Conservation (phyloP, 768 basidiomycete genomes). For the Boletus tylopilopsis region DNA sequence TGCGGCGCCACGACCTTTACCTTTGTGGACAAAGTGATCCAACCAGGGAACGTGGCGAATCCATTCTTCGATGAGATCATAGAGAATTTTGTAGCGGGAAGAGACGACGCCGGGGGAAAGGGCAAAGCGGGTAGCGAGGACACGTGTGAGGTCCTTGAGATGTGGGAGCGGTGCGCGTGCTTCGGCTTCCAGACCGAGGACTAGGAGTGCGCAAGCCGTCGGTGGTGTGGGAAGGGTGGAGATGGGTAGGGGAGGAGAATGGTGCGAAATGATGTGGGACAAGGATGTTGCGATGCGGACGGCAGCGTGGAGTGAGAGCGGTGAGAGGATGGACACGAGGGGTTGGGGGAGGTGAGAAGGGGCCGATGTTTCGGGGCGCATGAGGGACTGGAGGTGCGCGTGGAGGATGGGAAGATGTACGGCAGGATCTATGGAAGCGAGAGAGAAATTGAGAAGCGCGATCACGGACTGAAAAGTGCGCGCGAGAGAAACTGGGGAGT, state of each 20-base stretch:
- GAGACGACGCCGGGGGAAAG: conserved; percentile 54
- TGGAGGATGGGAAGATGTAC: conserved; percentile 57
- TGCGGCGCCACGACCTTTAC: conserved; percentile 26
- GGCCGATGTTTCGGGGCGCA: conserved; percentile 30
- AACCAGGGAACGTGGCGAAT: conserved; percentile 73
- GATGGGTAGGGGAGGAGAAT: conserved; percentile 38
- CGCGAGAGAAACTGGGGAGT: conserved; percentile 46
- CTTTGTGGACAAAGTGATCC: conserved; percentile 46
- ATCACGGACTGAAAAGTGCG: conserved; percentile 53
- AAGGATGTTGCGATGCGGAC: conserved; percentile 41
- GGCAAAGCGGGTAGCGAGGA: conserved; percentile 49
- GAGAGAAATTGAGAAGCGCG: conserved; percentile 49
- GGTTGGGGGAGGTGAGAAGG: conserved; percentile 30
- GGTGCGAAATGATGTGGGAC: conserved; percentile 42
- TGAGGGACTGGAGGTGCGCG: conserved; percentile 42
- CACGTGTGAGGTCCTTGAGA: conserved; percentile 53
- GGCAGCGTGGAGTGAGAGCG: conserved; percentile 38
- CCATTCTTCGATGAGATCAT: conserved; percentile 57
- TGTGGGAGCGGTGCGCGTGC: conserved; percentile 47
- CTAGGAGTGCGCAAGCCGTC: conserved; percentile 64
- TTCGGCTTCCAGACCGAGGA: conserved; percentile 71
- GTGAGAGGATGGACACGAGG: conserved; percentile 35
- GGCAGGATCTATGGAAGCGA: conserved; percentile 54
- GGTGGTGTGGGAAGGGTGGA: conserved; percentile 39
- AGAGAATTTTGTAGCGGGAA: conserved; percentile 64